Evolutionary conservation across 2,329 filamentous ascomycete genomes (phyloP), one percentile per base, ranked within the genome.

Genomic region (Pseudogymnoascus pannorum): DNA sequence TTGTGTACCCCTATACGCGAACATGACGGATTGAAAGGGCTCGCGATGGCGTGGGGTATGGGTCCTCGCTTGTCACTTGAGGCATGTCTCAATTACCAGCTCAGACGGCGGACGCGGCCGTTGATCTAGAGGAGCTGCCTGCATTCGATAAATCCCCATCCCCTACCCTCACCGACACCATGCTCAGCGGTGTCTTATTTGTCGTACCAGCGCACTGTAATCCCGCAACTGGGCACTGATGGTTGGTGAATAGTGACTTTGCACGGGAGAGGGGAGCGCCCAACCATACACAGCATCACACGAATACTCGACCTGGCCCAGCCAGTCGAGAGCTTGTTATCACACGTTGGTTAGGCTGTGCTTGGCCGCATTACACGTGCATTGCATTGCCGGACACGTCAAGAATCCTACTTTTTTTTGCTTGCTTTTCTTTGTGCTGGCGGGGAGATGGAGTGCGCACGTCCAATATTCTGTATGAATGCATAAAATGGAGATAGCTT

Each of bases 261-360:
- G 18, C 18, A 22, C 18, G 3, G 40, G 7, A 44, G 40, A 18
- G 40, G 40, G 40, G 40, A 4, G 14, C 40, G 40, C 40, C 40
- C 40, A 44, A 44, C 40, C 40, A 44, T 44, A 44, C 40, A 44
- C 40, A 44, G 40, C 40, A 22, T 44, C n/a, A n/a, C 40, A 44
- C 40, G 40, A 44, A 44, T 42, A 42, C 38, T 38, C n/a, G 35
- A 12, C 16, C 38, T 16, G 38, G 11, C 9, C 38, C 40, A 44
- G 18, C 40, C 11, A 3, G 40, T 22, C 40, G 40, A 44, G 12
- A 44, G 20, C 40, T 44, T 20, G n/a, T 24, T 44, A 44, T 18
- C 40, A 44, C 40, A 44, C 40, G 40, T 44, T 44, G 40, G 40
- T 20, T 44, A 44, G 33, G 40, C 40, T 44, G 40, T n/a, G 4